Evolutionary conservation across 2,329 filamentous ascomycete species (phyloP).

Genomic region (Penicillium glabrum): DNA sequence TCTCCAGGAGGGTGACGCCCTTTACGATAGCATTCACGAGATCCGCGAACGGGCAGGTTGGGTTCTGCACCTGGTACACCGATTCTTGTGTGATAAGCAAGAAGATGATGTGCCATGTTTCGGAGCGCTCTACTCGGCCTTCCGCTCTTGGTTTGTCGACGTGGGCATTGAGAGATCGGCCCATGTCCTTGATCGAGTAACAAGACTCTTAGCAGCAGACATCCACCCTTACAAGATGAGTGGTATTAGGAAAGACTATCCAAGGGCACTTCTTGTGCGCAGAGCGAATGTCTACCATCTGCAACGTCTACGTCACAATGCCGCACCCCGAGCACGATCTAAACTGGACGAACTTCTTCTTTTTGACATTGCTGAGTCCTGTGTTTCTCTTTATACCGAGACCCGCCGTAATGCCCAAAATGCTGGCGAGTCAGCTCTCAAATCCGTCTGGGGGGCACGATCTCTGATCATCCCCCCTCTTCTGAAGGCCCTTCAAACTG

Average conservation of each 20-base stretch:
- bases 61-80: constrained; percentile 78
- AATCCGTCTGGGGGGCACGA: constrained; percentile 83
- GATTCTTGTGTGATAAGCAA: constrained; percentile 77
- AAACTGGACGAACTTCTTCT: constrained; percentile 84
- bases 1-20: constrained; percentile 61
- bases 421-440: constrained; percentile 88
- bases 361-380: constrained; percentile 84
- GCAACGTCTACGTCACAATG: constrained; percentile 90
- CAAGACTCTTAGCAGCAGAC: constrained; percentile 80
- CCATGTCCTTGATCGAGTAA: constrained; percentile 84
- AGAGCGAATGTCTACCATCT: constrained; percentile 93
- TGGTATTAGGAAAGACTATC: constrained; percentile 87
- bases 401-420: constrained; percentile 92
- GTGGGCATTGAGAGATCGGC: constrained; percentile 95
- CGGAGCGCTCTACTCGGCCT: constrained; percentile 86
- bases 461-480: constrained; percentile 88
- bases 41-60: constrained; percentile 78
- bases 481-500: constrained; percentile 72
- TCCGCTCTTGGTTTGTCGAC: constrained; percentile 95
- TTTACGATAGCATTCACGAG: constrained; percentile 76
- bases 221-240: constrained; percentile 92
- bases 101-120: constrained; percentile 97
- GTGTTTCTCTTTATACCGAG: constrained; percentile 88
- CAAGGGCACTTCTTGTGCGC: constrained; percentile 85
- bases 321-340: constrained; percentile 81